phyloP scores from a whole-genome alignment of 2,329 filamentous ascomycete species.

The Xylariales sp. region DNA sequence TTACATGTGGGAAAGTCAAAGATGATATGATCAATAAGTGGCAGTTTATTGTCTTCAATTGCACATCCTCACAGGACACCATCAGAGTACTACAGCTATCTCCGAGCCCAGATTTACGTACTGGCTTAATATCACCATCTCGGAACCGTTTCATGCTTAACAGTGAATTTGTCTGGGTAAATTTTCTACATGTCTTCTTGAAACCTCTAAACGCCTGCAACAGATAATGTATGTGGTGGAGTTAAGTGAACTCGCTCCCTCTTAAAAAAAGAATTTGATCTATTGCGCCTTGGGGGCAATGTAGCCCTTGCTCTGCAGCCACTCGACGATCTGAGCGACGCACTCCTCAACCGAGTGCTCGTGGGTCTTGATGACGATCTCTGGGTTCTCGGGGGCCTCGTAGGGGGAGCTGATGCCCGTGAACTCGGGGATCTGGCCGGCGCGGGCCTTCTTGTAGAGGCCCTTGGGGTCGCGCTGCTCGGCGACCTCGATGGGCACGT shows the following conservation, averaged over 20 bases:
- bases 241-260: neutral
- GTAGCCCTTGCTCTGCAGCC: slow-evolving; percentile 68
- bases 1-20: too few relatives aligned
- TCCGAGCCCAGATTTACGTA: too few relatives aligned
- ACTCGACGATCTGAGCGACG: slow-evolving; percentile 77
- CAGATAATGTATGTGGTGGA: neutral
- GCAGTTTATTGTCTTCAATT: too few relatives aligned
- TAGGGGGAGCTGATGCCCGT: slow-evolving; percentile 95
- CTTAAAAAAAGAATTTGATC: neutral
- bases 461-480: slow-evolving; percentile 97
- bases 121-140: too few relatives aligned
- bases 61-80: too few relatives aligned
- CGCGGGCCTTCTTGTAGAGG: slow-evolving; percentile 92
- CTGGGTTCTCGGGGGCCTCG: slow-evolving; percentile 79
- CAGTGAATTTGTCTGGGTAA: too few relatives aligned
- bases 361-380: slow-evolving; percentile 82
- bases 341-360: slow-evolving; percentile 84
- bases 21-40: too few relatives aligned
- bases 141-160: too few relatives aligned
- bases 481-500: slow-evolving; percentile 85
- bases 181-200: too few relatives aligned
- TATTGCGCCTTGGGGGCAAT: slow-evolving; percentile 23
- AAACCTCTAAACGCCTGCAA: neutral
- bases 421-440: slow-evolving; percentile 94
- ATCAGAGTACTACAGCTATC: too few relatives aligned